Base-by-base conservation (phyloP, 768 basidiomycete genomes). In the Amanita brunnescens region DNA sequence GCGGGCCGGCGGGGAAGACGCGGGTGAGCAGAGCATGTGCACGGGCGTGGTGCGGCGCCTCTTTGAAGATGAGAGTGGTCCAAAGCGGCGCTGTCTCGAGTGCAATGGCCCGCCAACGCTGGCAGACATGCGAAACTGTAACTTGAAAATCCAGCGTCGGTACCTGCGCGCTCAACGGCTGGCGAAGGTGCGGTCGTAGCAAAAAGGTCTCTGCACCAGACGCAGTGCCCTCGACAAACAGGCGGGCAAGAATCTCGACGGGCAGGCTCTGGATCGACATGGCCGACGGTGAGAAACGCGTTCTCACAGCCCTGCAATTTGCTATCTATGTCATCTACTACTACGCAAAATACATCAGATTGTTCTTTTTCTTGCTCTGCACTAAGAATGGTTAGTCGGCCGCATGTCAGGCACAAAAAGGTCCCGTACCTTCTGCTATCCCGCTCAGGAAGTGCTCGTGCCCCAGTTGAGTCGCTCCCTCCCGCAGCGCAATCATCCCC, bases 331-430 rank as follows among this genome's bases (percentile, higher is more conserved):
- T n/a, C n/a, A n/a, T n/a, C n/a, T n/a, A 10, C 6, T 7, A 18
- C 72, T 86, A 92, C 44, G 89, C 90, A 67, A 91, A 92, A 72
- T 92, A 92, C 80, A 91, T 83, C 63, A 97, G 83, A 62, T 91
- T 85, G 64, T 98, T 98, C 82, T 98, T 98, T 83, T 99, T 99
- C 84, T 97, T 94, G 70, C 91, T 91, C 79, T 98, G 95, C 51
- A 98, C 86, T 97, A 68, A 46, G 54, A 44, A 68, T 57, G 56
- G 30, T 21, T 38, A 56, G 39, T 32, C 18, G 18, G n/a, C 41
- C 42, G 39, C 40, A 50, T 20, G 32, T n/a, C 20, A 24, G 47
- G 18, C 56, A 34, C 40, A 43, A 41, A 54, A n/a, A n/a, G n/a
- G n/a, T 35, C 21, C 49, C 80, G 55, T 55, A 85, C 87, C 88